Conservation (phyloP, 805 yeast genomes). For the Starmerella etchellsii region DNA sequence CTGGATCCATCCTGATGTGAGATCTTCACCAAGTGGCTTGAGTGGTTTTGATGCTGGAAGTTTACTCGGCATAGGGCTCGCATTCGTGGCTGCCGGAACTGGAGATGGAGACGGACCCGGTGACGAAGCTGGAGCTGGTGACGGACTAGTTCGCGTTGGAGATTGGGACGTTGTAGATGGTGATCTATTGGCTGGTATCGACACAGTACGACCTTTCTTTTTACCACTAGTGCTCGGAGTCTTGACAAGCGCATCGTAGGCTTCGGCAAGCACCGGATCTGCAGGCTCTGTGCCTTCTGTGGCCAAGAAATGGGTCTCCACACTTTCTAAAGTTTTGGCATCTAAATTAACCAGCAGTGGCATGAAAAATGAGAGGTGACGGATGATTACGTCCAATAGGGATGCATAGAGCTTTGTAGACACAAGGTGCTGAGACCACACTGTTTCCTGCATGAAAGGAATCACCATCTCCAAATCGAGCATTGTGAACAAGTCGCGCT, state of each 20-base stretch:
- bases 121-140: too few species aligned
- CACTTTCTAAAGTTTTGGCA: not conserved
- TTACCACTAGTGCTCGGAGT: not conserved
- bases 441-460: slow-evolving; percentile 2
- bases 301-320: slow-evolving; percentile 6
- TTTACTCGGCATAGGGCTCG: too few species aligned
- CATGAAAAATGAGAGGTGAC: slow-evolving; percentile 4
- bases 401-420: not conserved
- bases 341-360: slow-evolving; percentile 1
- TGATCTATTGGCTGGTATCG: not conserved
- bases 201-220: not conserved
- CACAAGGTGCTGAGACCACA: not conserved
- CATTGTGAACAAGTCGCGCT: slow-evolving; percentile 14
- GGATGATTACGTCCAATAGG: slow-evolving; percentile 3
- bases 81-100: too few species aligned
- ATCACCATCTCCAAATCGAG: slow-evolving; percentile 11
- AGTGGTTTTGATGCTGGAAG: not conserved
- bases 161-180: too few species aligned
- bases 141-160: too few species aligned
- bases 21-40: not conserved
- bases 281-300: not conserved
- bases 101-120: too few species aligned
- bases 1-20: slow-evolving; percentile 7
- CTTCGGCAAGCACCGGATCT: slow-evolving; percentile 1
- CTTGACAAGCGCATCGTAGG: not conserved